phyloP scores from a whole-genome alignment of 192 early-diverging fungal species.

The Obelidium mucronatum region DNA sequence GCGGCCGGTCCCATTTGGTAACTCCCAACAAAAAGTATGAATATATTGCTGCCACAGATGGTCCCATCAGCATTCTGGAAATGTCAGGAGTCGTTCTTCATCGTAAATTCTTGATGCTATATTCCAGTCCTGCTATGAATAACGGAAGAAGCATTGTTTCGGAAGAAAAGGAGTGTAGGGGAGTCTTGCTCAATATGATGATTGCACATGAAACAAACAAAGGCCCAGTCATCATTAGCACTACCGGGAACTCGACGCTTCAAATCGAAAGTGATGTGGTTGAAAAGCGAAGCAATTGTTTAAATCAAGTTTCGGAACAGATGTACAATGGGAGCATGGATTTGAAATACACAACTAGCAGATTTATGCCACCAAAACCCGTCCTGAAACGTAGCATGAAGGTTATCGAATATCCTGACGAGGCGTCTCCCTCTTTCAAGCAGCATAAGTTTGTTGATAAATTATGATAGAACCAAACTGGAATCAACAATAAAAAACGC shows the following conservation, averaged over 20 bases:
- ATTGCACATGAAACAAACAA: constrained; percentile 33
- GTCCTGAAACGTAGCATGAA: constrained; percentile 3
- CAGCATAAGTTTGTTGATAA: constrained; percentile 15
- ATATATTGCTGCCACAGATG: background rate
- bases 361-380: constrained; percentile 21
- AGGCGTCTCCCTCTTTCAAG: constrained; percentile 11
- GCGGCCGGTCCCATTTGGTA: constrained; percentile 12
- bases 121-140: background rate
- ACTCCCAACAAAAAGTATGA: background rate
- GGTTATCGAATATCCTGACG: constrained; percentile 33
- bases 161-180: background rate
- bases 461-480: no score
- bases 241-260: constrained; percentile 11
- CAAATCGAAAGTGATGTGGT: background rate
- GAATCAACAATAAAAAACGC: no score
- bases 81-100: constrained; percentile 34
- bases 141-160: background rate
- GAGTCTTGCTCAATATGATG: constrained; percentile 41
- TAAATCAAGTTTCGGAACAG: constrained; percentile 1
- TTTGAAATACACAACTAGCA: constrained; percentile 11
- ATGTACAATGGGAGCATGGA: constrained; percentile 32
- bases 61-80: constrained; percentile 8
- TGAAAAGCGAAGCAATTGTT: constrained; percentile 11
- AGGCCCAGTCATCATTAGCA: constrained; percentile 40
- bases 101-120: constrained; percentile 27